Evolutionary conservation across 1,284 basidiomycete genomes (phyloP).

Genomic region (Trichosporon ovoides): DNA sequence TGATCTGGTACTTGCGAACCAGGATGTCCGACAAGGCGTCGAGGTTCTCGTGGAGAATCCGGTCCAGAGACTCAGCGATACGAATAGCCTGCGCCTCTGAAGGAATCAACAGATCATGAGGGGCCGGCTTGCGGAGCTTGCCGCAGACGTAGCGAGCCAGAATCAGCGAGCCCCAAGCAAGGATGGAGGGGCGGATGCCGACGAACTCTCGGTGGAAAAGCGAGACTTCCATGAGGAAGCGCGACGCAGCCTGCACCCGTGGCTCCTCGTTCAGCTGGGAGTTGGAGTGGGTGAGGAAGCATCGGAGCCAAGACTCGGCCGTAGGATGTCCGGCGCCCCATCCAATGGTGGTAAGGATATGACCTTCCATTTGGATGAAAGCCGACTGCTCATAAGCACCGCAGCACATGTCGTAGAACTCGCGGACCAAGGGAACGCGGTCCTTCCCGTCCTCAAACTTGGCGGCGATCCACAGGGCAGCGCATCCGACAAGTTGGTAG

Average conservation of each 20-base stretch:
- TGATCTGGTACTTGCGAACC: constrained; percentile 94
- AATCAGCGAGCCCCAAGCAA: constrained; percentile 81
- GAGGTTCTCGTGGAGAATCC: constrained; percentile 73
- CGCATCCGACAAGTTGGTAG: constrained; percentile 97
- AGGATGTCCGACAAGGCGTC: constrained; percentile 87
- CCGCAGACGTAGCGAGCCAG: constrained; percentile 82
- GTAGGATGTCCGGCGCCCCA: constrained; percentile 98
- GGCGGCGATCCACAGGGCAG: constrained; percentile 96
- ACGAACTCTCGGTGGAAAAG: constrained; percentile 95
- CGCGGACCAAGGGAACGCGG: constrained; percentile 88
- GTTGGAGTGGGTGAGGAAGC: constrained; percentile 46
- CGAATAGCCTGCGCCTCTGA: constrained; percentile 37
- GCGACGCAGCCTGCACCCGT: constrained; percentile 86
- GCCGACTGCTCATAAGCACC: constrained; percentile 93
- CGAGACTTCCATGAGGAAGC: constrained; percentile 97
- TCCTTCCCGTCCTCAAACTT: constrained; percentile 99
- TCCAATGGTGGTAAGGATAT: constrained; percentile 90
- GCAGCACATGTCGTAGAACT: constrained; percentile 89
- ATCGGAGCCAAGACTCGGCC: constrained; percentile 91
- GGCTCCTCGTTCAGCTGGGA: constrained; percentile 66
- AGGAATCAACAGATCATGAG: constrained; percentile 14
- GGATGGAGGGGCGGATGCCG: constrained; percentile 73
- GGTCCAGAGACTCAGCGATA: constrained; percentile 74
- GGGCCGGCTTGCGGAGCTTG: constrained; percentile 64
- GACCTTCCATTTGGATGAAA: constrained; percentile 93